phyloP scores from a whole-genome alignment of 2,329 filamentous ascomycete genomes.

The Colletotrichum paranaense region DNA sequence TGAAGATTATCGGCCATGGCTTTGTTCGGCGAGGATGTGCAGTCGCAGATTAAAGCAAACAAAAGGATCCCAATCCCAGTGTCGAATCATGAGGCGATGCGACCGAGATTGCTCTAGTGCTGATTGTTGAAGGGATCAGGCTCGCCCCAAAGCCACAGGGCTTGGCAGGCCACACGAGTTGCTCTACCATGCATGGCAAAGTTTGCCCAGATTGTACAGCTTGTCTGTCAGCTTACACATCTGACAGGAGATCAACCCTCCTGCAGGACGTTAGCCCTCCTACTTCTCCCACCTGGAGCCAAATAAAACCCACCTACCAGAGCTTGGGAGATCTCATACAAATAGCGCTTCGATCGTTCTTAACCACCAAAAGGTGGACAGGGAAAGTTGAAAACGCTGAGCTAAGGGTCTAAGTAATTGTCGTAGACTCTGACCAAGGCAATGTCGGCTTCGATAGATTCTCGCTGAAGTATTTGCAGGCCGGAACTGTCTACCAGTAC shows the following conservation, averaged over 20 bases:
- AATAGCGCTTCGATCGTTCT: background rate
- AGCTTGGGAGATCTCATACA: background rate
- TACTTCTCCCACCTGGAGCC: background rate
- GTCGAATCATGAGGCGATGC: background rate
- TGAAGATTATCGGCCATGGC: background rate
- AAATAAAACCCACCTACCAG: background rate
- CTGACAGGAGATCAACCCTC: background rate
- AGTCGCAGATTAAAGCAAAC: background rate
- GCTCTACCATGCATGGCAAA: background rate
- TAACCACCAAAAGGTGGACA: too few relatives aligned
- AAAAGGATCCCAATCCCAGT: background rate
- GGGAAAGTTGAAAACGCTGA: too few relatives aligned
- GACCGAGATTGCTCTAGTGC: background rate
- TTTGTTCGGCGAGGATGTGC: background rate
- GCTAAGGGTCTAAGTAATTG: too few relatives aligned
- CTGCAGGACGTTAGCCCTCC: background rate
- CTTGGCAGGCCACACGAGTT: slow-evolving; percentile 4
- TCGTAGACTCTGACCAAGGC: too few relatives aligned
- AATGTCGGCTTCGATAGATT: too few relatives aligned
- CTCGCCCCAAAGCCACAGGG: background rate
- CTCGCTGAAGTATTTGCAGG: too few relatives aligned
- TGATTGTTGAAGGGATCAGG: background rate
- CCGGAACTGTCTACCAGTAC: too few relatives aligned
- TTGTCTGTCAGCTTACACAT: slow-evolving; percentile 27
- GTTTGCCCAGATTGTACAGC: background rate